A percentile compares a stretch with the other conserved stretches of the same genome.
phyloP scores from a whole-genome alignment of 331 rosid species.

The Quercus lobata region DNA sequence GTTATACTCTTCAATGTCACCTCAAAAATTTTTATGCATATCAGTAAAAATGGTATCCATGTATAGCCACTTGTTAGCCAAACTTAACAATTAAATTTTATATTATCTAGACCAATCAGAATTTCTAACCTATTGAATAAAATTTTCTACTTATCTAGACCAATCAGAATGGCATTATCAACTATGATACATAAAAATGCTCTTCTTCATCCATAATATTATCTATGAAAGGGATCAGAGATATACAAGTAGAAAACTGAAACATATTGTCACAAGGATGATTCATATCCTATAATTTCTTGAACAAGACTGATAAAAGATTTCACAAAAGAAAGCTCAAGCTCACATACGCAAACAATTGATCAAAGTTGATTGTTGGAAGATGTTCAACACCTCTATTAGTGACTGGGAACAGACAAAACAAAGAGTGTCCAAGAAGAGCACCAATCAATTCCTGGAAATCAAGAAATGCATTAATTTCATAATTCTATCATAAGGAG shows the following conservation, averaged over 20 bases:
- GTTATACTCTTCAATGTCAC: background rate
- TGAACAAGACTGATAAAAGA: background rate
- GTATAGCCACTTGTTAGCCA: background rate
- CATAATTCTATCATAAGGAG: background rate
- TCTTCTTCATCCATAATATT: background rate
- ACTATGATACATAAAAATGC: background rate
- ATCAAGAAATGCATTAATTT: constrained; percentile 12
- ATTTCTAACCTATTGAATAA: background rate
- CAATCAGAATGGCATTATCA: background rate
- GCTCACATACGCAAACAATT: constrained; percentile 68
- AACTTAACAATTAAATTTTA: background rate
- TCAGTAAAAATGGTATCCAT: background rate
- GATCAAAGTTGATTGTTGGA: constrained; percentile 71
- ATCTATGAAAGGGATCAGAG: background rate
- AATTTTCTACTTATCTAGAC: background rate
- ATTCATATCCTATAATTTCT: background rate
- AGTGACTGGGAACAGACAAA: constrained; percentile 68
- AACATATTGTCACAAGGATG: background rate
- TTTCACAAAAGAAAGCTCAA: constrained; percentile 16
- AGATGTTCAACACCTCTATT: constrained; percentile 51
- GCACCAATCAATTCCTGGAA: constrained; percentile 85
- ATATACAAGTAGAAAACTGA: background rate
- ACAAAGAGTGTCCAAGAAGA: constrained; percentile 81
- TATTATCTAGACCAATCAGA: background rate
- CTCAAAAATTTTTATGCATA: background rate